phyloP scores from a whole-genome alignment of 768 basidiomycete species.

The Agaricus sinodeliciosus region DNA sequence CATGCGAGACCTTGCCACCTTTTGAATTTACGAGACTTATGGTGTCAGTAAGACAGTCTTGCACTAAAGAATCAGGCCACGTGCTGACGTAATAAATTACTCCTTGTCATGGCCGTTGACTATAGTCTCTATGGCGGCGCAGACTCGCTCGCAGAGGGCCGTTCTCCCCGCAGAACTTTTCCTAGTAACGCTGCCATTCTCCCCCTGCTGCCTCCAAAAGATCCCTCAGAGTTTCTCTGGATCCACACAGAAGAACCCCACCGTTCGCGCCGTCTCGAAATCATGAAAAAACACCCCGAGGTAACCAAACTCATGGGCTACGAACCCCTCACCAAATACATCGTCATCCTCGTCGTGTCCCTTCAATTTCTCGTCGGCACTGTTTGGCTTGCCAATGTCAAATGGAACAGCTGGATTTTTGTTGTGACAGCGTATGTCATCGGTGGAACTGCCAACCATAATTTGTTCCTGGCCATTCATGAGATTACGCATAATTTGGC shows the following conservation, averaged over 20 bases:
- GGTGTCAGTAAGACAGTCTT: neutral
- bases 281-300: constrained; percentile 93
- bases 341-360: constrained; percentile 76
- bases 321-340: constrained; percentile 85
- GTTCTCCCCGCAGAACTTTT: constrained; percentile 12
- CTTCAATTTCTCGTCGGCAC: constrained; percentile 66
- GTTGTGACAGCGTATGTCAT: constrained; percentile 74
- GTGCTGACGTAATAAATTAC: too few species aligned
- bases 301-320: constrained; percentile 96
- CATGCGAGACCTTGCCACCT: too few species aligned
- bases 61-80: too few species aligned
- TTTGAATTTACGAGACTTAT: neutral
- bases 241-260: constrained; percentile 98
- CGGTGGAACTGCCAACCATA: constrained; percentile 96
- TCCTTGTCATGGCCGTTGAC: constrained; percentile 26
- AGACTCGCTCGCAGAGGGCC: constrained; percentile 59
- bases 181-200: neutral
- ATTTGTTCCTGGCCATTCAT: constrained; percentile 95
- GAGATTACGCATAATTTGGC: constrained; percentile 98
- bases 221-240: constrained; percentile 91
- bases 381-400: neutral
- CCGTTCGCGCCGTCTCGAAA: constrained; percentile 76
- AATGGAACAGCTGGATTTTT: constrained; percentile 46
- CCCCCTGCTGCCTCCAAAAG: constrained; percentile 37
- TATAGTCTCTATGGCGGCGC: constrained; percentile 82